Percentiles rank a stretch among this genome's conserved stretches.
Evolutionary conservation across 2,329 filamentous ascomycete genomes (phyloP).

Genomic region (Ramichloridium luteum): DNA sequence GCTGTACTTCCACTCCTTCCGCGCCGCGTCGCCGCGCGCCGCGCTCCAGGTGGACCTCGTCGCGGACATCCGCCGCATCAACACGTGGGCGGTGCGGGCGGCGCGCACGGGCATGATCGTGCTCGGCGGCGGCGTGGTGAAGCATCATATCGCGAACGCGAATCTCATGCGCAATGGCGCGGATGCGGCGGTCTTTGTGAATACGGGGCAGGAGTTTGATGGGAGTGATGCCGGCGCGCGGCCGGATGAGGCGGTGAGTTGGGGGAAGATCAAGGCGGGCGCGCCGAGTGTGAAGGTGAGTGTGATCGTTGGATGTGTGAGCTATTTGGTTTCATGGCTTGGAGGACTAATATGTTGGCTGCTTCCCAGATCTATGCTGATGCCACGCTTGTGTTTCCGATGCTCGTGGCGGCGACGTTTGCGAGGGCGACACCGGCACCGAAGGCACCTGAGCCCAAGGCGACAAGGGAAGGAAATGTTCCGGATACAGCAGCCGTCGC

Average conservation of each 20-base stretch:
- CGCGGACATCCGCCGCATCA: constrained; percentile 84
- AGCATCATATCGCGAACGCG: constrained; percentile 97
- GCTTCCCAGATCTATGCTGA: constrained; percentile 47
- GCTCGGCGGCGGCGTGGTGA: constrained; percentile 85
- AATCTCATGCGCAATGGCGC: constrained; percentile 96
- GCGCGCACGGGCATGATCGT: constrained; percentile 91
- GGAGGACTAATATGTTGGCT: constrained; percentile 1
- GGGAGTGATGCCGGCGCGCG: constrained; percentile 90
- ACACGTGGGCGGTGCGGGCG: constrained; percentile 78
- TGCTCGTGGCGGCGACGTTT: constrained; percentile 56
- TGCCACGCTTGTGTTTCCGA: constrained; percentile 53
- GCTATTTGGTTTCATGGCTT: too few relatives aligned
- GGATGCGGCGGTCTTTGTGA: constrained; percentile 94
- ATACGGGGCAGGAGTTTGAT: constrained; percentile 94
- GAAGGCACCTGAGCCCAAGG: too few relatives aligned
- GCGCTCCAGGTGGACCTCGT: constrained; percentile 84
- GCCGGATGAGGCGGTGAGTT: constrained; percentile 93
- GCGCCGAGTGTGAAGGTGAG: constrained; percentile 80
- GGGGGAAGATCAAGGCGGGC: constrained; percentile 92
- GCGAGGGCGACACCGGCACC: too few relatives aligned
- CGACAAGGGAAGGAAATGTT: too few relatives aligned
- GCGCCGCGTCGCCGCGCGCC: constrained; percentile 52
- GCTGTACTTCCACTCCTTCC: constrained; percentile 98
- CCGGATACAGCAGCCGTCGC: too few relatives aligned
- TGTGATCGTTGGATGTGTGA: too few relatives aligned